Base-by-base conservation (phyloP, 106 monocot species). In the Cymbidium sinense region DNA sequence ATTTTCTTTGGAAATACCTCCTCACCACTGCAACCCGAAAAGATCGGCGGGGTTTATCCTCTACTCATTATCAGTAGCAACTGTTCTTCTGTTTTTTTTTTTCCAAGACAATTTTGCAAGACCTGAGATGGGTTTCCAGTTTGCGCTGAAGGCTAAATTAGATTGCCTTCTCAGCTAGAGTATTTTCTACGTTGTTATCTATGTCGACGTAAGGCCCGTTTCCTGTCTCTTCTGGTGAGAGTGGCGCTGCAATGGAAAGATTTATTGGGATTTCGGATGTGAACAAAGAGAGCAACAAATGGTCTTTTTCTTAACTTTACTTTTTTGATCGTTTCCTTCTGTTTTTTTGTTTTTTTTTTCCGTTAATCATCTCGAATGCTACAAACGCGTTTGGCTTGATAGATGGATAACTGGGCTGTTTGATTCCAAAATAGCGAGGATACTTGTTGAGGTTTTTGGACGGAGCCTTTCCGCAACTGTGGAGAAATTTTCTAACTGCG, bases 381-480 rank as follows among this genome's bases (percentile, higher is more conserved):
- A 29, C 7, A 21, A 20, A 58, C 7, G 20, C 18, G 34, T 69
- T 19, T 37, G 71, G 18, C 4, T 36, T 39, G 37, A 39, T 71
- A 37, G 37, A 39, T 36, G 36, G 17, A 19, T 71, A 6, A n/a
- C 36, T 36, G 71, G 18, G 71, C 37, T 71, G 39, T 8, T 21
- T 9, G n/a, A 71, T 71, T 71, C 36, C 71, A 71, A 4, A n/a
- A 21, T 36, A 17, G 9, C 18, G 37, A n/a, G 71, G 21, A 37
- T 37, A 2, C 36, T 50, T 77, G 17, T 79, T 83, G 71, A 75
- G 31, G 41, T 0, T 76, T 30, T 77, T 39, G 71, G 78, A 73
- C 18, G 30, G 75, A 37, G 8, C 18, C 77, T 74, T 75, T 83
- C 76, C 41, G 83, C 61, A 77, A 83, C 37, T 85, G 89, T 96